These are phyloP conservation scores for Erodium maritimum DNA, from an alignment of 345 rosid species.

Conservation along the genomic window DNA sequence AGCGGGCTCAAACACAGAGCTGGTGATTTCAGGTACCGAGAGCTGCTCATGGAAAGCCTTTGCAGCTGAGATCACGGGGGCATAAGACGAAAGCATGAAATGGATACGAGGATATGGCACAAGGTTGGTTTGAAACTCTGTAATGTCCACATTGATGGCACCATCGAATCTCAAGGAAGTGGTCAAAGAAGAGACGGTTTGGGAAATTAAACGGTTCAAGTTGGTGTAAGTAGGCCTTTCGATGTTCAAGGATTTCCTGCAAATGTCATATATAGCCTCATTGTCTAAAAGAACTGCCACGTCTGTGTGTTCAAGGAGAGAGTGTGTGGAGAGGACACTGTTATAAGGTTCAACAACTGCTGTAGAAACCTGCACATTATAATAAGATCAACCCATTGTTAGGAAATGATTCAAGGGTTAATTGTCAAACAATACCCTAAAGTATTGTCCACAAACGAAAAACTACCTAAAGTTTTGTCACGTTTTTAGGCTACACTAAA, in stretches of 20 bases:
- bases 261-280: slow-evolving; percentile 78
- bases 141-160: slow-evolving; percentile 69
- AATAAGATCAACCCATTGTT: not conserved
- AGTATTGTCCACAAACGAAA: too few relatives aligned
- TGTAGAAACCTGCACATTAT: slow-evolving; percentile 56
- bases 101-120: slow-evolving; percentile 82
- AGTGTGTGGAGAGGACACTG: slow-evolving; percentile 71
- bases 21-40: slow-evolving; percentile 69
- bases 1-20: slow-evolving; percentile 66
- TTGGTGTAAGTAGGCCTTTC: slow-evolving; percentile 70
- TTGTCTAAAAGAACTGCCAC: slow-evolving; percentile 70
- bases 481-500: too few relatives aligned
- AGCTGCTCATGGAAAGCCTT: slow-evolving; percentile 78
- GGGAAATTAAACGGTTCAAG: slow-evolving; percentile 68
- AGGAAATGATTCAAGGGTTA: not conserved
- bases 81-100: slow-evolving; percentile 80
- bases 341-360: slow-evolving; percentile 83
- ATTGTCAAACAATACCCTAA: too few relatives aligned
- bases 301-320: slow-evolving; percentile 78
- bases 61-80: slow-evolving; percentile 65
- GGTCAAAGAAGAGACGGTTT: slow-evolving; percentile 64
- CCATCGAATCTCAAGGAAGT: slow-evolving; percentile 77
- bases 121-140: slow-evolving; percentile 75
- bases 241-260: slow-evolving; percentile 64
- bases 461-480: too few relatives aligned